These are phyloP conservation scores for Globisporangium echinulatum DNA, from an alignment of 352 stramenopile genomes.

Conservation along the genomic window DNA sequence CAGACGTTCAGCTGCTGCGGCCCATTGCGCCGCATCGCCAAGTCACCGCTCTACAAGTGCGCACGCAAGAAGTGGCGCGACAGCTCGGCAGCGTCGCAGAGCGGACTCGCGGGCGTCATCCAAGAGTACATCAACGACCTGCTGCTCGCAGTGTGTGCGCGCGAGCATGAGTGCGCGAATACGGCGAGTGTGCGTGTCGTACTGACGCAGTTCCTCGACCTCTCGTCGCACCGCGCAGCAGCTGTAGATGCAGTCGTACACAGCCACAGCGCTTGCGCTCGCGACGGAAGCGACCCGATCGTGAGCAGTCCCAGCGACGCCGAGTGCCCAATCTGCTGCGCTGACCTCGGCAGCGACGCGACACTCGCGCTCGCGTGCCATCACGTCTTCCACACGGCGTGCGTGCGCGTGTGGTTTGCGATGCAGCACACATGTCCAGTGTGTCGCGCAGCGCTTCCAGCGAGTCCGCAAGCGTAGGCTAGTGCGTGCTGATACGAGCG, in stretches of 20 bases:
- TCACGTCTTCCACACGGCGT: constrained; percentile 62
- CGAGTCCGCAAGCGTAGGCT: too few relatives aligned
- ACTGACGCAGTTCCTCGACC: constrained; percentile 54
- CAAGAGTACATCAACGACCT: constrained; percentile 67
- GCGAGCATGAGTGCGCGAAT: constrained; percentile 34
- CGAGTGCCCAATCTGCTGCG: constrained; percentile 71
- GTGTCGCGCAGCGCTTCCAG: constrained; percentile 21
- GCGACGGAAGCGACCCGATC: constrained; percentile 1
- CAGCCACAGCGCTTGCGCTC: not conserved
- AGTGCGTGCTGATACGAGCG: too few relatives aligned
- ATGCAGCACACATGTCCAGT: constrained; percentile 68
- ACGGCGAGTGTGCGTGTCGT: constrained; percentile 25
- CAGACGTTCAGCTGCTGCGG: constrained; percentile 44
- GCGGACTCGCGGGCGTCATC: constrained; percentile 36
- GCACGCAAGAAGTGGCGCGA: constrained; percentile 27
- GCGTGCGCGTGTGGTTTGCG: constrained; percentile 60
- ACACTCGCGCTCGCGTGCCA: constrained; percentile 48
- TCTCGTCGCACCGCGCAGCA: constrained; percentile 16
- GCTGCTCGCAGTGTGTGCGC: constrained; percentile 25
- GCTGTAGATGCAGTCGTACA: constrained; percentile 3
- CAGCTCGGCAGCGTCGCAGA: constrained; percentile 28
- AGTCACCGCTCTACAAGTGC: constrained; percentile 32
- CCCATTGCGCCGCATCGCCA: constrained; percentile 43
- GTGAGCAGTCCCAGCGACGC: constrained; percentile 23
- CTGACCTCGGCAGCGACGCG: constrained; percentile 29